Conservation (phyloP, 2,329 filamentous ascomycete genomes). For the Fusarium sp. region DNA sequence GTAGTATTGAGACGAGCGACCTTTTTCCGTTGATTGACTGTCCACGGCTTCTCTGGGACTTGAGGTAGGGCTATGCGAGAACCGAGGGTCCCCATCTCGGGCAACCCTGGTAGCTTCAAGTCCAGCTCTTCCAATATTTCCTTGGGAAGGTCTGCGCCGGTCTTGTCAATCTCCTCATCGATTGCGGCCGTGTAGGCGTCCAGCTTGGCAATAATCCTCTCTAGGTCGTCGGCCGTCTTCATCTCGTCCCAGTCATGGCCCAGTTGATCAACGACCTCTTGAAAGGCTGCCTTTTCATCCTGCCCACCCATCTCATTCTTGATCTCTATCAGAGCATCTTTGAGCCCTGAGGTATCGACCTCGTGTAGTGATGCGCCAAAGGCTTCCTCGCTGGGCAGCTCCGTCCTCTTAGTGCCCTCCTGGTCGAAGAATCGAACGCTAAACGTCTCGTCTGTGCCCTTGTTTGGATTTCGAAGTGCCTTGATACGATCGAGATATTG, state of each 20-base stretch:
- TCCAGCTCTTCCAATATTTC: slow-evolving; percentile 51
- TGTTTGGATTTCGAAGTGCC: slow-evolving; percentile 37
- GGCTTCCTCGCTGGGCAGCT: slow-evolving; percentile 54
- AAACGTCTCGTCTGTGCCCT: slow-evolving; percentile 36
- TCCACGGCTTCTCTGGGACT: slow-evolving; percentile 53
- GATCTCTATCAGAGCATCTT: slow-evolving; percentile 52
- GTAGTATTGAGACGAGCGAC: slow-evolving; percentile 52
- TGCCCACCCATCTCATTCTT: slow-evolving; percentile 52
- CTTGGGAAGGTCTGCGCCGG: slow-evolving; percentile 47
- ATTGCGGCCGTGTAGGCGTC: slow-evolving; percentile 52
- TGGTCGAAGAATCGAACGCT: slow-evolving; percentile 64
- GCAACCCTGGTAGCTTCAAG: slow-evolving; percentile 44
- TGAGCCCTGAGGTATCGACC: slow-evolving; percentile 52
- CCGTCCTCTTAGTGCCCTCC: slow-evolving; percentile 51
- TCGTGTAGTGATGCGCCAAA: slow-evolving; percentile 55
- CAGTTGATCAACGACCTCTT: slow-evolving; percentile 51
- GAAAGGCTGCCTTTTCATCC: slow-evolving; percentile 51
- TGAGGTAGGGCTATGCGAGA: slow-evolving; percentile 47
- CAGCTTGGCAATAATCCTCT: slow-evolving; percentile 50
- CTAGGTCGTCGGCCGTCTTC: slow-evolving; percentile 49
- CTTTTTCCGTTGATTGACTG: slow-evolving; percentile 53
- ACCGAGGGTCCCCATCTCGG: slow-evolving; percentile 40
- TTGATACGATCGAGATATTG: slow-evolving; percentile 46
- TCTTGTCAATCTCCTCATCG: slow-evolving; percentile 50
- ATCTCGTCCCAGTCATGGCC: slow-evolving; percentile 48